These are phyloP conservation scores for Teunomyces pallodes DNA, from an alignment of 805 yeast genomes.

Conservation along the genomic window DNA sequence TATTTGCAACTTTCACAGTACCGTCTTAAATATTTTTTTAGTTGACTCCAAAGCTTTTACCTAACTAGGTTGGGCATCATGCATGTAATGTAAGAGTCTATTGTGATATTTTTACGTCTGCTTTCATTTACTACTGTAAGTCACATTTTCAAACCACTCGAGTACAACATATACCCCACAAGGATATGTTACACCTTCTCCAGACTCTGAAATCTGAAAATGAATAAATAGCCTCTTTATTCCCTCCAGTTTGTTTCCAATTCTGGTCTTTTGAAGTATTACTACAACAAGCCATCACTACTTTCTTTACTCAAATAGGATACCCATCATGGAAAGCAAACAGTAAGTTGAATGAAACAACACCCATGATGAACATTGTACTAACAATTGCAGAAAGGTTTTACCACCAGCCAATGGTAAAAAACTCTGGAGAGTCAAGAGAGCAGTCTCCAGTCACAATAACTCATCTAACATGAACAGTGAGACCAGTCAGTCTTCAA, in stretches of 20 bases:
- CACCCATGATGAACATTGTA: not conserved
- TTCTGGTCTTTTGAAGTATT: not conserved
- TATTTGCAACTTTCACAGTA: slow-evolving; percentile 2
- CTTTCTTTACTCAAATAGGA: slow-evolving; percentile 1
- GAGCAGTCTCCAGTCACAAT: slow-evolving; percentile 12
- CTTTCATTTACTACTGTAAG: not conserved
- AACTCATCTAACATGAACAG: slow-evolving; percentile 10
- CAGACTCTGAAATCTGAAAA: not conserved
- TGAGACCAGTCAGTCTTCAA: slow-evolving; percentile 13
- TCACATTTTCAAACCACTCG: not conserved
- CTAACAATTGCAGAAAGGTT: slow-evolving; percentile 5
- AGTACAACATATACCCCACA: slow-evolving; percentile 1
- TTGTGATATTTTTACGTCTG: not conserved
- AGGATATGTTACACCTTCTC: not conserved
- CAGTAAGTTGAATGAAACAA: not conserved
- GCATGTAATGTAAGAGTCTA: not conserved
- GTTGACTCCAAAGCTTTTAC: slow-evolving; percentile 1
- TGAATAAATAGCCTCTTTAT: slow-evolving; percentile 4
- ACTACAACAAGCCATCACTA: slow-evolving; percentile 4
- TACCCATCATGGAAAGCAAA: slow-evolving; percentile 3
- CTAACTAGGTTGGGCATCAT: slow-evolving; percentile 1
- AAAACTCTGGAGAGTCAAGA: slow-evolving; percentile 45
- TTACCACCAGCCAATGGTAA: slow-evolving; percentile 45
- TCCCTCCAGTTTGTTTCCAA: slow-evolving; percentile 1
- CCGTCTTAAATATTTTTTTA: not conserved